Base-by-base conservation (phyloP, 805 yeast genomes). In the Zygosaccharomyces bisporus region DNA sequence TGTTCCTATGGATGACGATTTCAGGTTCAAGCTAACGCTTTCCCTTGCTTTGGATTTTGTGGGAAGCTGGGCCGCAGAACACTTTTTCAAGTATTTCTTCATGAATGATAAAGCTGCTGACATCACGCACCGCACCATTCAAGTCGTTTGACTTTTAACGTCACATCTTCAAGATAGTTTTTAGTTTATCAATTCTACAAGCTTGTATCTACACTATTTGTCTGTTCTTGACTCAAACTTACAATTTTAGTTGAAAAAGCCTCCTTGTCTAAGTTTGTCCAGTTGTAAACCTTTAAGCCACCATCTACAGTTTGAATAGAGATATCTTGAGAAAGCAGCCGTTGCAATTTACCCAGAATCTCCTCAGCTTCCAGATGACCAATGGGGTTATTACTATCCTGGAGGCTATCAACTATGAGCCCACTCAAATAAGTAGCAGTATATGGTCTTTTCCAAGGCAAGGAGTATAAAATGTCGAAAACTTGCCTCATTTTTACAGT, bases 21-120 rank as follows among this genome's bases (percentile, higher is more conserved):
- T 93, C 79, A 90, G 89, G 69, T 53, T 75, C 51, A 84, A 86
- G 66, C 75, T 93, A 60, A 86, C 96, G 2, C 56, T 70, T 1
- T 74, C 88, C 31, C 79, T 93, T 71, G 50, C 86, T 32, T 63
- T 83, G 29, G 99, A 93, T 68, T 80, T 87, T 58, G 81, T 74
- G 30, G 80, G 81, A 30, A 75, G 95, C 39, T 87, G 84, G 82
- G 75, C 66, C 6, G 80, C 87, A 62, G 99, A 93, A 70, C 51
- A 80, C 40, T 76, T 76, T n/a, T 78, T 93, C 70, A 93, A 93
- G 66, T 72, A 73, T 61, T 80, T 83, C 70, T 91, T 87, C 68
- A 84, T 86, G 86, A 95, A 93, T 66, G 87, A 80, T 57, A 83
- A 83, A 58, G 87, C 98, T 40, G 86, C 95, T 47, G 96, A 91